Conservation (phyloP, 1,284 basidiomycete species). For the Pseudozyma sp. region DNA sequence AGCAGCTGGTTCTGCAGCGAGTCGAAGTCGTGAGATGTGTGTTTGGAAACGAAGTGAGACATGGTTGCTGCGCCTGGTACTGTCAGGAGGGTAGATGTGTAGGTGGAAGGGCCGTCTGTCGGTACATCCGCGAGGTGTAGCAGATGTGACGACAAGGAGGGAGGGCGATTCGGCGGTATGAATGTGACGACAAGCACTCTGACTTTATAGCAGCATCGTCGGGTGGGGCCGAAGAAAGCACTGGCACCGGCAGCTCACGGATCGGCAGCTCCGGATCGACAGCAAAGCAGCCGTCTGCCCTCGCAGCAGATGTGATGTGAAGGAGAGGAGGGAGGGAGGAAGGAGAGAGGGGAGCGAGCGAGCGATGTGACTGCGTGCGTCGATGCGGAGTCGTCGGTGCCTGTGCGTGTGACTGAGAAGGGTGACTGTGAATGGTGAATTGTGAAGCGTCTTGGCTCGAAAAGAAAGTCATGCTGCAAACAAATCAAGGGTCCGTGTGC, state of each 20-base stretch:
- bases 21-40: conserved; percentile 59
- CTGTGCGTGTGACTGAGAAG: conserved; percentile 2
- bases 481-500: conserved; percentile 18
- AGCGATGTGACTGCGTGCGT: conserved; percentile 2
- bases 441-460: too few relatives aligned
- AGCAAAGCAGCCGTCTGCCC: neutral
- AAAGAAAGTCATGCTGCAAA: neutral
- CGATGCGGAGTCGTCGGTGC: neutral
- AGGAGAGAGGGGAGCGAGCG: too few relatives aligned
- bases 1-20: conserved; percentile 62
- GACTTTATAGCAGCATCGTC: conserved; percentile 10
- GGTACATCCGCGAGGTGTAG: too few relatives aligned
- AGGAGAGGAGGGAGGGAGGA: neutral
- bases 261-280: neutral
- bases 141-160: too few relatives aligned
- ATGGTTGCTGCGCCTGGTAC: conserved; percentile 22
- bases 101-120: too few relatives aligned
- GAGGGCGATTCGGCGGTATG: too few relatives aligned
- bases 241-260: neutral
- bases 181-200: neutral
- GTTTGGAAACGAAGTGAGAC: conserved; percentile 65
- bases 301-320: neutral
- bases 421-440: too few relatives aligned
- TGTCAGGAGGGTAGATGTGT: neutral
- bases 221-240: conserved; percentile 8